These are phyloP conservation scores for Epichloe hybrida DNA, from an alignment of 2,329 filamentous ascomycete genomes.

Conservation along the genomic window DNA sequence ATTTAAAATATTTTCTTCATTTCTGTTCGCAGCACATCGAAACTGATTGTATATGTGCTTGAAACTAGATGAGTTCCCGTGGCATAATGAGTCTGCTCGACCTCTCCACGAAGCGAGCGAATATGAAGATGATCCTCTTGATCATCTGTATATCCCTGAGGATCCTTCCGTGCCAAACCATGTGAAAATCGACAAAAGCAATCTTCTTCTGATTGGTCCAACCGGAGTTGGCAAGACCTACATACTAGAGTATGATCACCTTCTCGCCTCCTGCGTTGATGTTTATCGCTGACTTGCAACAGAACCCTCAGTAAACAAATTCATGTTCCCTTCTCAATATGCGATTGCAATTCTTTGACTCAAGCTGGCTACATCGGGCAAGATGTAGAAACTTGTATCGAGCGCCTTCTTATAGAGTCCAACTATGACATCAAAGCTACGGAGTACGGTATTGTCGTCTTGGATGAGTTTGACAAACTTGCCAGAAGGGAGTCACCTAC, in stretches of 20 bases:
- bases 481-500: conserved; percentile 77
- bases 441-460: conserved; percentile 84
- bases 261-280: neutral
- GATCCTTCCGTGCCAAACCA: conserved; percentile 28
- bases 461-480: conserved; percentile 97
- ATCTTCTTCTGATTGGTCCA: conserved; percentile 78
- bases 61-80: conserved; percentile 40
- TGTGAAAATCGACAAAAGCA: conserved; percentile 87
- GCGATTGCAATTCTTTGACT: conserved; percentile 90
- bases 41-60: conserved; percentile 20
- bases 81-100: conserved; percentile 34
- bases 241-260: conserved; percentile 54
- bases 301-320: conserved; percentile 84
- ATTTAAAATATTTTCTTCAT: neutral
- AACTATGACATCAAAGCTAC: conserved; percentile 77
- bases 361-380: conserved; percentile 97
- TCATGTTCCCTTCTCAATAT: conserved; percentile 92
- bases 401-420: conserved; percentile 75
- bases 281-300: conserved; percentile 10
- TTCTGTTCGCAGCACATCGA: neutral
- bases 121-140: conserved; percentile 19
- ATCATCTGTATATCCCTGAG: conserved; percentile 36
- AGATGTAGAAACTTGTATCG: conserved; percentile 91
- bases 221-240: conserved; percentile 95
- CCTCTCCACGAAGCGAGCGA: conserved; percentile 24